phyloP scores from a whole-genome alignment of 169 alveolate genomes.

The Besnoitia besnoiti region DNA sequence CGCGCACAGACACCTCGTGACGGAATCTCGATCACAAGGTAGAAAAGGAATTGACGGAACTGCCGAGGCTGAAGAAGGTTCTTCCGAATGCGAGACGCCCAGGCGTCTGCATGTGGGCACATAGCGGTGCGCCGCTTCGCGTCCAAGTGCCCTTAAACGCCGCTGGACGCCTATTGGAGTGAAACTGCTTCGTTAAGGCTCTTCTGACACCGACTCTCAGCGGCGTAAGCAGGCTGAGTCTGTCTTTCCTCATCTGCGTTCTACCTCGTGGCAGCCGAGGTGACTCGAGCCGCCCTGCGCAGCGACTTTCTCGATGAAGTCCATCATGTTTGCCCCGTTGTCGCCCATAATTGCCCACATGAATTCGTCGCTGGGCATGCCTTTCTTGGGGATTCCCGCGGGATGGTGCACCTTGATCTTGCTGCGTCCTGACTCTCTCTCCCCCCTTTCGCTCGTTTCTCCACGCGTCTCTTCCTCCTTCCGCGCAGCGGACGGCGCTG shows the following conservation, averaged over 20 bases:
- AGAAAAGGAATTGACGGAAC: too few relatives aligned
- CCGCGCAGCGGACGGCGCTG: not conserved
- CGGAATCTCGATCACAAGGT: too few relatives aligned
- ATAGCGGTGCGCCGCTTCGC: too few relatives aligned
- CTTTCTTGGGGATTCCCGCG: not conserved
- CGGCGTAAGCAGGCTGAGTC: too few relatives aligned
- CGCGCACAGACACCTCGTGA: too few relatives aligned
- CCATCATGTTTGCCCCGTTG: not conserved
- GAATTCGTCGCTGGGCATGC: not conserved
- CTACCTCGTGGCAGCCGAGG: not conserved
- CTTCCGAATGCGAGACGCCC: too few relatives aligned
- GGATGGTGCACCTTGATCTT: not conserved
- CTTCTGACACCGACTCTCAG: too few relatives aligned
- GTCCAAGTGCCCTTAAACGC: too few relatives aligned
- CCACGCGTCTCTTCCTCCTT: not conserved
- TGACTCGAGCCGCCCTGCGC: constrained; percentile 11
- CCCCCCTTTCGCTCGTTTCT: not conserved
- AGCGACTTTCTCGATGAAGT: not conserved
- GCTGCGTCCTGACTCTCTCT: not conserved
- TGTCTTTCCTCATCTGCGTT: not conserved
- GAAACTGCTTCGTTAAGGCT: too few relatives aligned
- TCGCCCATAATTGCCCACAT: not conserved
- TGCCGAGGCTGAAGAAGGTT: too few relatives aligned
- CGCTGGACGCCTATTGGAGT: too few relatives aligned
- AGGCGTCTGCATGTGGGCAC: too few relatives aligned